Conservation (phyloP, 1,139 yeast species). For the Blastobotrys malaysiensis region DNA sequence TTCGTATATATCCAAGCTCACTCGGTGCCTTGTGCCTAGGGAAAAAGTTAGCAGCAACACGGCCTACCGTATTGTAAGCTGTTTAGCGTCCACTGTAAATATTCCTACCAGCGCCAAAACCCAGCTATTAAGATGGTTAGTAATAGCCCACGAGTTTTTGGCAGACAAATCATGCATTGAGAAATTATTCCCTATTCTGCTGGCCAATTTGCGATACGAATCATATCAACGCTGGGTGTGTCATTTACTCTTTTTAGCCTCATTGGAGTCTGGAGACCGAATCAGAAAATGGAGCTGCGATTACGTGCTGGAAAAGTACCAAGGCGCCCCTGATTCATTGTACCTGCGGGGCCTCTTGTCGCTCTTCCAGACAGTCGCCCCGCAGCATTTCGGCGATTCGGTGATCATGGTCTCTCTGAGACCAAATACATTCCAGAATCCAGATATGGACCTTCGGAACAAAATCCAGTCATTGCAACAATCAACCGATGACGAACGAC, state of each 20-base stretch:
- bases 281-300: constrained; percentile 30
- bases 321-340: constrained; percentile 32
- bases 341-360: constrained; percentile 31
- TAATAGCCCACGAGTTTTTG: constrained; percentile 31
- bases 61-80: constrained; percentile 28
- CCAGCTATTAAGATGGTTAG: constrained; percentile 38
- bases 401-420: neutral
- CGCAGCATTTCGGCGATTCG: constrained; percentile 12
- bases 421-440: constrained; percentile 25
- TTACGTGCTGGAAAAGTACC: constrained; percentile 32
- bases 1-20: constrained; percentile 20
- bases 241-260: constrained; percentile 38
- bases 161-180: constrained; percentile 27
- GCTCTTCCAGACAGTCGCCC: constrained; percentile 30
- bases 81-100: constrained; percentile 27
- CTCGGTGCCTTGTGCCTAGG: constrained; percentile 32
- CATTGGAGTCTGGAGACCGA: constrained; percentile 33
- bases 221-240: constrained; percentile 41
- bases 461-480: constrained; percentile 12
- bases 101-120: constrained; percentile 28
- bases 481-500: constrained; percentile 14
- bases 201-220: constrained; percentile 43
- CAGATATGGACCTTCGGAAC: constrained; percentile 21
- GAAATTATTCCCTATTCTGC: constrained; percentile 36
- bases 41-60: constrained; percentile 27